Conservation (phyloP, 2,329 filamentous ascomycete genomes). For the Claviceps pusilla region DNA sequence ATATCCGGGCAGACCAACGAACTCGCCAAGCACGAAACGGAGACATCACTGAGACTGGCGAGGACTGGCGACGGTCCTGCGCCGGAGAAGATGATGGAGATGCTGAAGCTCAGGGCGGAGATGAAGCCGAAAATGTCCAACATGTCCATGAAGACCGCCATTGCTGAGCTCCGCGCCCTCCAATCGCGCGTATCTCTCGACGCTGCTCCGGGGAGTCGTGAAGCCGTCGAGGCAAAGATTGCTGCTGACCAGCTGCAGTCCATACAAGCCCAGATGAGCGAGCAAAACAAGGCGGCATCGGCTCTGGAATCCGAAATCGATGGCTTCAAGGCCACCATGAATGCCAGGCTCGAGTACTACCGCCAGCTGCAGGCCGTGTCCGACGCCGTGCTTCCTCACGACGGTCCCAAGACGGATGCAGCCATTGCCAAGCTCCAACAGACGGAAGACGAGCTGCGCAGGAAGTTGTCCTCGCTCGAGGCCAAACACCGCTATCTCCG, state of each 20-base stretch:
- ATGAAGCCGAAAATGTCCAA: slow-evolving; percentile 34
- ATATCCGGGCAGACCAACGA: slow-evolving; percentile 65
- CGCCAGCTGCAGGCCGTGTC: slow-evolving; percentile 82
- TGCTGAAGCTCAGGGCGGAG: slow-evolving; percentile 32
- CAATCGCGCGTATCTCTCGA: slow-evolving; percentile 26
- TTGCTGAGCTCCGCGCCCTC: slow-evolving; percentile 55
- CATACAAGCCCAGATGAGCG: slow-evolving; percentile 37
- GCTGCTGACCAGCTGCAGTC: slow-evolving; percentile 46
- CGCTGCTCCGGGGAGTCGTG: slow-evolving; percentile 24
- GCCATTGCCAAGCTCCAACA: slow-evolving; percentile 20
- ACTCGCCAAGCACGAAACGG: slow-evolving; percentile 59
- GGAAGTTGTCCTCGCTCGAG: slow-evolving; percentile 45
- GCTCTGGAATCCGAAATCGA: slow-evolving; percentile 56
- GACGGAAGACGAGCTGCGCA: slow-evolving; percentile 28
- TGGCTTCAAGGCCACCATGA: slow-evolving; percentile 64
- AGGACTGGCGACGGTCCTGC: slow-evolving; percentile 52
- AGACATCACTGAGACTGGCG: slow-evolving; percentile 44
- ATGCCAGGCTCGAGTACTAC: slow-evolving; percentile 77
- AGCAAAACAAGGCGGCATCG: slow-evolving; percentile 34
- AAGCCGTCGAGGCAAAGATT: slow-evolving; percentile 53
- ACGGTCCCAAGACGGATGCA: slow-evolving; percentile 43
- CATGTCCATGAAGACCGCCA: slow-evolving; percentile 53
- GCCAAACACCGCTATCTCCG: slow-evolving; percentile 61
- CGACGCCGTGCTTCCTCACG: slow-evolving; percentile 65
- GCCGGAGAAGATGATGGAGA: slow-evolving; percentile 43